phyloP scores from a whole-genome alignment of 23 red algal genomes.

The Gracilariopsis chorda region DNA sequence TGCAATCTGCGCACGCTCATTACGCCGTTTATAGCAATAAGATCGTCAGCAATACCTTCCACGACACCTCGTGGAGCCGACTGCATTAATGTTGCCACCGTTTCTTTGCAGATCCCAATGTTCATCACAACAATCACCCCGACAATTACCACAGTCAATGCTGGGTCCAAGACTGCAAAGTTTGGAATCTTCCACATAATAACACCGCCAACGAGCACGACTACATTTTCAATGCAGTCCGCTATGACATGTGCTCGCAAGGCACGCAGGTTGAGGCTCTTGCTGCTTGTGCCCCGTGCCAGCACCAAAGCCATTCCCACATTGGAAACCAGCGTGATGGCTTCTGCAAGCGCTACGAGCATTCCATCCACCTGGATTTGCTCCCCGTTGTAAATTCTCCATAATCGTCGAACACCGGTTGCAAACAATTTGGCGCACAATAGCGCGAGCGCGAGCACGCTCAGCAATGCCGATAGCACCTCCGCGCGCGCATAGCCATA shows the following conservation, averaged over 20 bases:
- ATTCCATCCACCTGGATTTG: conserved; percentile 13
- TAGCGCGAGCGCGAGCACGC: conserved; percentile 37
- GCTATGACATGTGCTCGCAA: conserved; percentile 78
- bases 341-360: conserved; percentile 57
- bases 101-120: conserved; percentile 24
- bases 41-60: neutral
- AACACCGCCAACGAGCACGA: conserved; percentile 54
- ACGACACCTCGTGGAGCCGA: conserved; percentile 18
- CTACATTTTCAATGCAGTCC: conserved; percentile 57
- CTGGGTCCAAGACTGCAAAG: conserved; percentile 33
- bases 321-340: conserved; percentile 50
- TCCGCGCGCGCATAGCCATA: conserved; percentile 67
- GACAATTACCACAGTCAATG: conserved; percentile 59
- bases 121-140: conserved; percentile 44
- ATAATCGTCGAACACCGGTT: neutral
- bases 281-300: neutral
- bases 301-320: conserved; percentile 48
- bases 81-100: conserved; percentile 51
- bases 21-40: conserved; percentile 28
- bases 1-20: conserved; percentile 2
- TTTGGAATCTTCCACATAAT: conserved; percentile 52
- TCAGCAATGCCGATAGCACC: conserved; percentile 47
- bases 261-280: conserved; percentile 59
- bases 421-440: conserved; percentile 55
- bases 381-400: neutral